Evolutionary conservation across 768 basidiomycete genomes (phyloP), one percentile per base, ranked within the genome.

Genomic region (Crucibulum laeve): DNA sequence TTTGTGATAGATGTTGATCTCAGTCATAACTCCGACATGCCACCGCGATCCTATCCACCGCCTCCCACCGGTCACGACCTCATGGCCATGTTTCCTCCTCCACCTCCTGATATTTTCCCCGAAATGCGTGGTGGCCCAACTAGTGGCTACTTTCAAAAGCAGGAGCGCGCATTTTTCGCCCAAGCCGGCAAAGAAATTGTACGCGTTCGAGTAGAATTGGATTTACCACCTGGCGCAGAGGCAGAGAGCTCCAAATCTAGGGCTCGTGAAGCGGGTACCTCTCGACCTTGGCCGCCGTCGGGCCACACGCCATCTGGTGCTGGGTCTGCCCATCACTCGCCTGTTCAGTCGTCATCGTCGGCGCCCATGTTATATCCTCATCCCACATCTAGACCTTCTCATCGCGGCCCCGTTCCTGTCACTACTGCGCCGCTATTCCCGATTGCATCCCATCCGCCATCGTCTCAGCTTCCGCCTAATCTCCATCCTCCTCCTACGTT

Each of bases 1-100:
- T 34, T 28, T 21, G 19, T 35, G 25, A 17, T 32, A 85, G 84
- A 87, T 59, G 67, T 87, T 52, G 83, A 86, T 57, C 71, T 86
- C 38, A 66, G 75, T 0, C 75, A 77, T 45, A 65, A 72, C 30
- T 65, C 71, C 43, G 75, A 74, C 51, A 64, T 70, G 46, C 58
- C 64, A 3, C 63, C 73, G 2, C 69, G 82, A 45, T 81, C 80
- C 50, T 86, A 79, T 57, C 87, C 87, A 14, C 77, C 83, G 1
- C 87, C 87, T 1, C 82, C 85, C 4, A 87, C 84, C 0, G 87
- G 87, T 2, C 87, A 90, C 52, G 85, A 90, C 51, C 74, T 90
- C 53, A 90, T 90, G 87, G 84, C 84, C 11, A 76, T 90, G 67
- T 90, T 89, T 57, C 87, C 87, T 1, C 75, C 87, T 4, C 67